phyloP scores from a whole-genome alignment of 176 grass and related monocot species.

The Musa beccarii region DNA sequence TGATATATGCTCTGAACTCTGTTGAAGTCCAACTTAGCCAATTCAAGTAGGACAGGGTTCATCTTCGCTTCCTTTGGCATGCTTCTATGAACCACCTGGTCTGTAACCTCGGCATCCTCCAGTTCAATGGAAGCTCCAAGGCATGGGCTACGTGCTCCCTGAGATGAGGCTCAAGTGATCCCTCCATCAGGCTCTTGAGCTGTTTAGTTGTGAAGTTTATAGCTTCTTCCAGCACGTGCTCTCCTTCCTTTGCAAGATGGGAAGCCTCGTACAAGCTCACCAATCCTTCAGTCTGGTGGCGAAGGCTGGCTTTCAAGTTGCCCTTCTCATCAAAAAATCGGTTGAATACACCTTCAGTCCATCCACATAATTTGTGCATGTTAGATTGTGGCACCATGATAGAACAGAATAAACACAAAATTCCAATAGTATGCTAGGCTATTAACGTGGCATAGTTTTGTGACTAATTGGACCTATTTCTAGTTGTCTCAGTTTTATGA shows the following conservation, averaged over 20 bases:
- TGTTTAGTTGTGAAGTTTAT: background rate
- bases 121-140: slow-evolving; percentile 8
- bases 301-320: background rate
- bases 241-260: background rate
- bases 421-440: too few relatives aligned
- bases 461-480: too few relatives aligned
- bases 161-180: background rate
- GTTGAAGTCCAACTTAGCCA: slow-evolving; percentile 6
- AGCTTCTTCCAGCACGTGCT: background rate
- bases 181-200: background rate
- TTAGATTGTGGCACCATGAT: background rate
- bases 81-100: slow-evolving; percentile 3
- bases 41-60: background rate
- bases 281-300: background rate
- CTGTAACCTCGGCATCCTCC: slow-evolving; percentile 1
- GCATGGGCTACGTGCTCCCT: background rate
- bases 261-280: background rate
- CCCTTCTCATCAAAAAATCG: too few relatives aligned
- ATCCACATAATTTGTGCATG: too few relatives aligned
- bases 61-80: background rate
- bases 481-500: background rate
- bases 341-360: too few relatives aligned
- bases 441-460: too few relatives aligned
- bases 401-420: background rate
- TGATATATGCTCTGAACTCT: background rate